phyloP scores from a whole-genome alignment of 257 asterid genomes.

The Lycium ferocissimum region DNA sequence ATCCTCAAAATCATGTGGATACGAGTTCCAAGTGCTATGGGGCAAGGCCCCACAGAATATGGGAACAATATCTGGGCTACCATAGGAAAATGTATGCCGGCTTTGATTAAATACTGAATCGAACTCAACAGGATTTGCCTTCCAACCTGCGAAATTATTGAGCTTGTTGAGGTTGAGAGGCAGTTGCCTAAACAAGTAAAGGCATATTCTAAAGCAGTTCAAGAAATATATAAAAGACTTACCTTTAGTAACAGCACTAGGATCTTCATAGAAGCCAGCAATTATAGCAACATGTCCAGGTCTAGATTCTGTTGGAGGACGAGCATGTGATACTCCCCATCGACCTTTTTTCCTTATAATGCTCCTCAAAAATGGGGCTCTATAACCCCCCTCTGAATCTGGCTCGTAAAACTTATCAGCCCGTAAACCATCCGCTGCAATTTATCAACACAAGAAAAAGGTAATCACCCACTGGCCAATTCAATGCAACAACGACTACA shows the following conservation, averaged over 20 bases:
- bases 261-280: slow-evolving; percentile 99
- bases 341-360: slow-evolving; percentile 90
- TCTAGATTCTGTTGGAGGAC: slow-evolving; percentile 98
- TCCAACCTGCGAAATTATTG: slow-evolving; percentile 70
- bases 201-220: not conserved
- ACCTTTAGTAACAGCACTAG: slow-evolving; percentile 99
- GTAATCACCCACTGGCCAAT: not conserved
- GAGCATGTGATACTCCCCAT: slow-evolving; percentile 99
- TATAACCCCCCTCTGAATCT: slow-evolving; percentile 70
- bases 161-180: not conserved
- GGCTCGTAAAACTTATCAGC: slow-evolving; percentile 98
- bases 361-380: slow-evolving; percentile 93
- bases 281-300: slow-evolving; percentile 98
- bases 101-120: slow-evolving; percentile 96
- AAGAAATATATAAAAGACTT: slow-evolving; percentile 12
- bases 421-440: slow-evolving; percentile 93
- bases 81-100: slow-evolving; percentile 88
- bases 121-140: slow-evolving; percentile 97
- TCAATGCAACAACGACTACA: not conserved
- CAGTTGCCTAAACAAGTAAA: not conserved
- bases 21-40: slow-evolving; percentile 88
- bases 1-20: slow-evolving; percentile 91
- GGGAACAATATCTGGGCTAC: slow-evolving; percentile 95
- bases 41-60: slow-evolving; percentile 87
- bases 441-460: not conserved